Percentiles rank a stretch among this genome's conserved stretches.
These are phyloP conservation scores for Leishmania martiniquensis DNA, from an alignment of 208 protist genomes.

Conservation along the genomic window DNA sequence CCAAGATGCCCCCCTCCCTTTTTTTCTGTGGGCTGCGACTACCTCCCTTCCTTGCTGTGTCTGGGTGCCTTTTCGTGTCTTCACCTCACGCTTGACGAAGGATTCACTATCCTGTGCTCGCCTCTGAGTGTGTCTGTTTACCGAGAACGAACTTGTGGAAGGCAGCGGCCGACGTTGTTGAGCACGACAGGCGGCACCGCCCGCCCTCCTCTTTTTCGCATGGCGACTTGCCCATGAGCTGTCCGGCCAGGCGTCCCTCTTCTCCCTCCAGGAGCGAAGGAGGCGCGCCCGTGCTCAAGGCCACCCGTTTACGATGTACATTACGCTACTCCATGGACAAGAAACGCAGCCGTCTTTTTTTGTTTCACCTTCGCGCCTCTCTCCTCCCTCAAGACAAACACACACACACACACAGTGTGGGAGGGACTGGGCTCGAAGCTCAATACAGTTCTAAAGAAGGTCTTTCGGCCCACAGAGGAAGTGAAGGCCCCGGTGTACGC, in stretches of 20 bases:
- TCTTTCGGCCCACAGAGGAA: background rate
- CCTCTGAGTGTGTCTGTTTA: background rate
- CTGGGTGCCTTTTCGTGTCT: background rate
- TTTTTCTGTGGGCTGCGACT: background rate
- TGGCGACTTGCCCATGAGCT: background rate
- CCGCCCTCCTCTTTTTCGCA: background rate
- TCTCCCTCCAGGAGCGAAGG: background rate
- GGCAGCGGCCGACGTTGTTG: background rate
- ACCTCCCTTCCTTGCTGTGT: slow-evolving; percentile 2
- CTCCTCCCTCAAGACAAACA: background rate
- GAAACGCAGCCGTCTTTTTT: background rate
- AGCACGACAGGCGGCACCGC: background rate
- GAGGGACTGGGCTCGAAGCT: background rate
- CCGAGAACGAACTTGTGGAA: background rate
- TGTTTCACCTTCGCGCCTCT: background rate
- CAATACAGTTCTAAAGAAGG: background rate
- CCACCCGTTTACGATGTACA: background rate
- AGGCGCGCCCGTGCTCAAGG: background rate
- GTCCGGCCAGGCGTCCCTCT: background rate
- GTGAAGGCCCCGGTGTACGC: background rate
- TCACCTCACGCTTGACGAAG: background rate
- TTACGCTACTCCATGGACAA: background rate
- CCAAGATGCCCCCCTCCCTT: background rate
- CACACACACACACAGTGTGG: background rate
- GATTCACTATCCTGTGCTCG: background rate